A percentile compares a stretch with the other conserved stretches of the same genome.
Evolutionary conservation across 2,329 filamentous ascomycete genomes (phyloP).

Genomic region (Talaromyces islandicus): DNA sequence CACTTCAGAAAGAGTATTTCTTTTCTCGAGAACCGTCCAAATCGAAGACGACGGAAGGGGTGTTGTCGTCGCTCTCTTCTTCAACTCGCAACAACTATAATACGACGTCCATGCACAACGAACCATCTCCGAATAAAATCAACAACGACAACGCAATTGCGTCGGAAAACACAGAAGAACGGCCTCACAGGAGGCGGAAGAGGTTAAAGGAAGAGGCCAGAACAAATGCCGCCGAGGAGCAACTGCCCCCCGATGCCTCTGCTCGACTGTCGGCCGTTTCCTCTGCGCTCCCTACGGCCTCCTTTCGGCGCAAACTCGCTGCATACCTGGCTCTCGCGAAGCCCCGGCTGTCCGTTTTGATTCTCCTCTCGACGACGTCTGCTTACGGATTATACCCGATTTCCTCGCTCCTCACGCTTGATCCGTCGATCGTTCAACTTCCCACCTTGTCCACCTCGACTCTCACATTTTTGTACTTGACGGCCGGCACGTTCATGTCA

Average conservation of each 20-base stretch:
- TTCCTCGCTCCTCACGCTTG: constrained; percentile 77
- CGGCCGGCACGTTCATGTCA: constrained; percentile 79
- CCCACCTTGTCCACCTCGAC: constrained; percentile 67
- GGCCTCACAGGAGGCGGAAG: constrained; percentile 39
- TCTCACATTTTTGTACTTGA: constrained; percentile 86
- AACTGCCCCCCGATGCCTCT: constrained; percentile 55
- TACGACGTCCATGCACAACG: constrained; percentile 4
- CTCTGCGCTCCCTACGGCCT: constrained; percentile 50
- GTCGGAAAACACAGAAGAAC: constrained; percentile 21
- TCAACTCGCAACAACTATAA: constrained; percentile 14
- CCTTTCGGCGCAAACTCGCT: constrained; percentile 62
- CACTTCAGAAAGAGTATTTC: constrained; percentile 34
- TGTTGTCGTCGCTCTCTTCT: constrained; percentile 17
- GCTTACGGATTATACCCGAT: constrained; percentile 92
- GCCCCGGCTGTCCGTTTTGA: constrained; percentile 82
- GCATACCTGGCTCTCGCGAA: constrained; percentile 91
- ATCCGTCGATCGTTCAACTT: constrained; percentile 56
- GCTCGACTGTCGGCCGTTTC: constrained; percentile 54
- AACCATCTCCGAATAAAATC: constrained; percentile 4
- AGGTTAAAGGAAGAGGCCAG: constrained; percentile 30
- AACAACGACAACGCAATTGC: constrained; percentile 16
- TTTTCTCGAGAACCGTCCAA: constrained; percentile 27
- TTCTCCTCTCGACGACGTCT: constrained; percentile 84
- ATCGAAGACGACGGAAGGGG: constrained; percentile 15
- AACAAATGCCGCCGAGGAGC: constrained; percentile 16